Base-by-base conservation (phyloP, 2,329 filamentous ascomycete genomes). In the Trichophyton benhamiae region DNA sequence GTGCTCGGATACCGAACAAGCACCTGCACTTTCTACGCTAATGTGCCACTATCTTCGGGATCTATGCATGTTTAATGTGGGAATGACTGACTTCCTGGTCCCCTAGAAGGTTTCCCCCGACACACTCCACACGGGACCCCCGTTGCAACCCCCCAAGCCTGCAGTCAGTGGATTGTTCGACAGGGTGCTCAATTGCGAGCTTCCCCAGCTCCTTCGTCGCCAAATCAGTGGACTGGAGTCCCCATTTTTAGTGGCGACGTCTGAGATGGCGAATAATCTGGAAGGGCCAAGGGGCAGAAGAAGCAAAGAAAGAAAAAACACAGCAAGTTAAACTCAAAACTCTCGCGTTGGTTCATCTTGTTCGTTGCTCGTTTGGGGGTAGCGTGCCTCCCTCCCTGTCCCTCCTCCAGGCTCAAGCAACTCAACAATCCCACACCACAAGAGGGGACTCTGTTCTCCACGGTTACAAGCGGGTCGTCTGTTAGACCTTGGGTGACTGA, bases 381-480 rank as follows among this genome's bases (percentile, higher is more conserved):
- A 55, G 52, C 52, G 52, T 55, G 52, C 52, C 52, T 55, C 52
- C 33, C 52, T 36, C 52, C 52, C 30, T 33, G 25, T 36, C 52
- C 30, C 52, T 55, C 49, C 27, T 55, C 27, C 30, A 36, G 27
- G 52, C 52, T 55, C 52, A 55, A 55, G 52, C 52, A 55, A 55
- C 52, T 55, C 52, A 55, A 38, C 52, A 17, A 33, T 55, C 27
- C 25, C 52, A 55, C 52, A 36, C 52, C 52, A 38, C 27, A 30
- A 30, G 9, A 33, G 25, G 9, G 11, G 1, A 36, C 9, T 58
- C 33, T 15, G 9, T 59, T 61, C 30, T 53, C 52, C 30, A 62
- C 62, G 62, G 62, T 59, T 64, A 64, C 55, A 58, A 60, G 62
- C 62, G 62, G 62, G 62, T 60, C 60, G 61, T 48, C 30, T 59